Conservation (phyloP, 345 rosid genomes). For the Aquilaria malaccensis region DNA sequence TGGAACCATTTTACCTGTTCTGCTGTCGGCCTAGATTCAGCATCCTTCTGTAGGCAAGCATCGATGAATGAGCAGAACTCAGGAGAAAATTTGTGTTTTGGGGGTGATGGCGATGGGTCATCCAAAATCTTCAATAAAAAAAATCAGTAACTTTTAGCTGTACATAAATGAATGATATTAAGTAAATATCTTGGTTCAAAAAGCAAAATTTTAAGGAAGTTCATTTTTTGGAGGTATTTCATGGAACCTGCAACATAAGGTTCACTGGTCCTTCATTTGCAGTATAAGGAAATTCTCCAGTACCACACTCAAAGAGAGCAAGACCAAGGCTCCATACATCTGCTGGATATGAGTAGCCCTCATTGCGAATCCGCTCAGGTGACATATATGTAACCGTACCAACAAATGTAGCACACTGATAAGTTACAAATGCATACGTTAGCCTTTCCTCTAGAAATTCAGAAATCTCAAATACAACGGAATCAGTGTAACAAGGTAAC, state of each 20-base stretch:
- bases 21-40: slow-evolving; percentile 82
- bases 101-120: slow-evolving; percentile 88
- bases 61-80: slow-evolving; percentile 91
- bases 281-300: slow-evolving; percentile 88
- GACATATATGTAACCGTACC: slow-evolving; percentile 99
- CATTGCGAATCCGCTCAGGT: slow-evolving; percentile 84
- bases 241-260: slow-evolving; percentile 87
- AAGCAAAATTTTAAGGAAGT: background rate
- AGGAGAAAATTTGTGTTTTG: slow-evolving; percentile 52
- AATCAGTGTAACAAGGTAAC: slow-evolving; percentile 3
- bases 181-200: background rate
- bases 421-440: slow-evolving; percentile 13
- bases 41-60: slow-evolving; percentile 82
- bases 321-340: slow-evolving; percentile 99
- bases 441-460: slow-evolving; percentile 8
- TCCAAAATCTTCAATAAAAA: slow-evolving; percentile 65
- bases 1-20: slow-evolving; percentile 50
- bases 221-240: background rate
- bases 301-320: slow-evolving; percentile 89
- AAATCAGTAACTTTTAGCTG: slow-evolving; percentile 5
- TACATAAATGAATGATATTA: slow-evolving; percentile 3
- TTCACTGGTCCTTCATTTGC: slow-evolving; percentile 89
- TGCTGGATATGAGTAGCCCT: slow-evolving; percentile 86
- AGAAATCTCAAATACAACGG: slow-evolving; percentile 4
- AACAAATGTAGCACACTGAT: slow-evolving; percentile 93